A percentile compares a stretch with the other conserved stretches of the same genome.
These are phyloP conservation scores for Amoeboaphelidium protococcarum DNA, from an alignment of 371 early-diverging fungal species.

Conservation along the genomic window DNA sequence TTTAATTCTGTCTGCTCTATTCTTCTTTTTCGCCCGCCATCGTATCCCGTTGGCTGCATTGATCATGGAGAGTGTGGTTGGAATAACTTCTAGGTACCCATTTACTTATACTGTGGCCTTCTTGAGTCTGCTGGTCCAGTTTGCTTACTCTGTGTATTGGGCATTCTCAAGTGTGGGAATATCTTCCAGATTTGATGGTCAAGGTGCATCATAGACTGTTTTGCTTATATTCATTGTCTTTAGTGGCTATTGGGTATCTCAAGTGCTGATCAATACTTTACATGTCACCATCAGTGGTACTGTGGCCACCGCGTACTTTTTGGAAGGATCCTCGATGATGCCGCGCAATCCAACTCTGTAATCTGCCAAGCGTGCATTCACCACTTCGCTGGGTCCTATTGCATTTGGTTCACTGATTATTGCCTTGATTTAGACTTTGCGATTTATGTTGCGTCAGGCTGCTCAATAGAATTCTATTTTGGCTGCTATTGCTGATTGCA, in stretches of 20 bases:
- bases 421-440: background rate
- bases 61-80: too few relatives aligned
- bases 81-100: too few relatives aligned
- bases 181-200: slow-evolving; percentile 3
- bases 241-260: too few relatives aligned
- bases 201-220: too few relatives aligned
- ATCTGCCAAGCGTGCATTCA: background rate
- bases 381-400: slow-evolving; percentile 2
- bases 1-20: slow-evolving; percentile 11
- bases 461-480: too few relatives aligned
- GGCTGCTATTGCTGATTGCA: too few relatives aligned
- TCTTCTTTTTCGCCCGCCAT: slow-evolving; percentile 14
- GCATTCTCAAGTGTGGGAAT: slow-evolving; percentile 18
- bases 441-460: background rate
- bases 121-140: slow-evolving; percentile 13
- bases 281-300: too few relatives aligned
- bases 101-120: slow-evolving; percentile 12
- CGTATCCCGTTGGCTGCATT: slow-evolving; percentile 12
- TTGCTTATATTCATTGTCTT: too few relatives aligned
- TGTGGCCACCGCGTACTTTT: too few relatives aligned
- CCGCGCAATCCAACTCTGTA: slow-evolving; percentile 6
- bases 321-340: slow-evolving; percentile 3
- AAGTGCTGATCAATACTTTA: too few relatives aligned
- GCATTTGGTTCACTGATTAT: slow-evolving; percentile 1
- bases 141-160: slow-evolving; percentile 20